Conservation (phyloP, 176 grass and related monocot species). For the Eremochloa ophiuroides region DNA sequence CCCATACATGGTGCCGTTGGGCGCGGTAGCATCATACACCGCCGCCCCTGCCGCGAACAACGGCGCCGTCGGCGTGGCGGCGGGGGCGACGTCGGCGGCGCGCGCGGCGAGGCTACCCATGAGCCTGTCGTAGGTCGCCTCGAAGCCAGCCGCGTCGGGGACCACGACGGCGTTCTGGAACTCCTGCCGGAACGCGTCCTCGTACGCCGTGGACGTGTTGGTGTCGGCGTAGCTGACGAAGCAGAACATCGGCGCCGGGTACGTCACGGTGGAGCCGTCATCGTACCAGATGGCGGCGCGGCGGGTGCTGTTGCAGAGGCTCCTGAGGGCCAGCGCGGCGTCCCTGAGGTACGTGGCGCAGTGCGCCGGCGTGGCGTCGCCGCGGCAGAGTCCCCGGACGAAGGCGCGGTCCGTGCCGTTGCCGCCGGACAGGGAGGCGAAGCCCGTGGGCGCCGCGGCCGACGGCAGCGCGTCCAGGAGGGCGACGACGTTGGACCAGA, state of each 20-base stretch:
- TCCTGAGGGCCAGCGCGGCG: not conserved
- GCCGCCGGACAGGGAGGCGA: not conserved
- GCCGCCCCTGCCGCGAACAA: slow-evolving; percentile 40
- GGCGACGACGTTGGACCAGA: not conserved
- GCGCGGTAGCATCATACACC: not conserved
- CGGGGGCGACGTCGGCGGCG: not conserved
- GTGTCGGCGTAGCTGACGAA: not conserved
- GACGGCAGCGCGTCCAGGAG: not conserved
- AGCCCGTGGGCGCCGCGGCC: not conserved
- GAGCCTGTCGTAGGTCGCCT: not conserved
- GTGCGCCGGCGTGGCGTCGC: not conserved
- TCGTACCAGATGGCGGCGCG: slow-evolving; percentile 10
- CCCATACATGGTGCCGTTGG: slow-evolving; percentile 37
- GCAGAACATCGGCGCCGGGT: not conserved
- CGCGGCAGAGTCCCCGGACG: not conserved
- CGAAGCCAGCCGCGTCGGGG: no score
- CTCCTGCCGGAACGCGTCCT: no score
- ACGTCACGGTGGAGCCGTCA: not conserved
- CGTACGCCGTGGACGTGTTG: not conserved
- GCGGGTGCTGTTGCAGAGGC: not conserved
- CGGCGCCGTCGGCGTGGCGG: not conserved
- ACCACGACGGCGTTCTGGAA: no score
- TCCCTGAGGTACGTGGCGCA: not conserved
- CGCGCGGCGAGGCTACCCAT: not conserved
- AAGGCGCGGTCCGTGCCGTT: not conserved